Evolutionary conservation across 495 filamentous ascomycete genomes (phyloP).

Genomic region (Pyronema omphalodes): DNA sequence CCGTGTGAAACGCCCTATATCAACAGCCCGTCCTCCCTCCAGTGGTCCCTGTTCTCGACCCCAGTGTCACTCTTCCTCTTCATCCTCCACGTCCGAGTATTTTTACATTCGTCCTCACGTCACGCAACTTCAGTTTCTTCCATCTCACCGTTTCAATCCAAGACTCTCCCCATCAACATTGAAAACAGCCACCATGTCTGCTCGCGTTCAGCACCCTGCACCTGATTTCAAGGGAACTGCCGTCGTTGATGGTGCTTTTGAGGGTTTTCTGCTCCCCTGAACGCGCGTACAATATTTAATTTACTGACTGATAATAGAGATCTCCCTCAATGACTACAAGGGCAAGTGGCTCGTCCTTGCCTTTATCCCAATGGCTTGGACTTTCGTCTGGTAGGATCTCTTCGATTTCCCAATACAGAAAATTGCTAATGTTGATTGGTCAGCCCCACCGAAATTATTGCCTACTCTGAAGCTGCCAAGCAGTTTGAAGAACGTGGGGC

Average conservation of each 20-base stretch:
- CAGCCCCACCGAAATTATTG: slow-evolving; percentile 33
- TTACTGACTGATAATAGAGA: slow-evolving; percentile 26
- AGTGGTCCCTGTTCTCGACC: background rate
- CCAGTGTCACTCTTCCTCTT: background rate
- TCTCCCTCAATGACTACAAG: slow-evolving; percentile 29
- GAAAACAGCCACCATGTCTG: slow-evolving; percentile 34
- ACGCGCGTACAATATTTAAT: slow-evolving; percentile 13
- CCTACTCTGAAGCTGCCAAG: slow-evolving; percentile 29
- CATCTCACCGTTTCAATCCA: no score
- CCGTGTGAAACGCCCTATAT: background rate
- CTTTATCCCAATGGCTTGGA: slow-evolving; percentile 38
- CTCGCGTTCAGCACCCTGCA: slow-evolving; percentile 35
- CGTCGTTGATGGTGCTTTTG: slow-evolving; percentile 31
- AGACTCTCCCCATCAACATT: slow-evolving; percentile 28
- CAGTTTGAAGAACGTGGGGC: slow-evolving; percentile 30
- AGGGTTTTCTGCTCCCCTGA: slow-evolving; percentile 20
- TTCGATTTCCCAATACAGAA: background rate
- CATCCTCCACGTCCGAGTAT: background rate
- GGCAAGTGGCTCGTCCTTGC: slow-evolving; percentile 33
- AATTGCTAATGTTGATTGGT: background rate
- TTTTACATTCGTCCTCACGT: no score
- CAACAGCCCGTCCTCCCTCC: background rate
- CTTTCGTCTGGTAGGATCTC: slow-evolving; percentile 30
- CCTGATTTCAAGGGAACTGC: slow-evolving; percentile 33
- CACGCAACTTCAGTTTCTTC: no score